These are phyloP conservation scores for Raffaelea ambrosiae DNA, from an alignment of 2,329 filamentous ascomycete genomes.

Conservation along the genomic window DNA sequence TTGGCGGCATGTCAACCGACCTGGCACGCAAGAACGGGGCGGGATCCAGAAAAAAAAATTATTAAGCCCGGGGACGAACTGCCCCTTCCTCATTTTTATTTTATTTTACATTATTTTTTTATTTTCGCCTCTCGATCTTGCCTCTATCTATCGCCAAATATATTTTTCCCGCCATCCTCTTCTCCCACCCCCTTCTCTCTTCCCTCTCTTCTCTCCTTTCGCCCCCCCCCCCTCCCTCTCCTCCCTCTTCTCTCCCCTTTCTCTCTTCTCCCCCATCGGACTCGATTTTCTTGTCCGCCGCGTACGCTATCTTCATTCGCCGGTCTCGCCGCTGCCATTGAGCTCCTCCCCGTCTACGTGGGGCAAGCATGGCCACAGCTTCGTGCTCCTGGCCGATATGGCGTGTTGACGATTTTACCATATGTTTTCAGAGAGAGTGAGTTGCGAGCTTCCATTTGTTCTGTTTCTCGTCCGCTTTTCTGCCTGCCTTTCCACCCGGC, in stretches of 20 bases:
- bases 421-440: constrained; percentile 60
- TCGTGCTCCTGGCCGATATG: constrained; percentile 51
- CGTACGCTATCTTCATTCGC: neutral
- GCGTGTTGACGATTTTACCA: constrained; percentile 54
- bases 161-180: neutral
- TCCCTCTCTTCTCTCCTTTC: neutral
- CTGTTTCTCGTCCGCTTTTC: neutral
- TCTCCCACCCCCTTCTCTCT: neutral
- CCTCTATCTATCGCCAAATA: neutral
- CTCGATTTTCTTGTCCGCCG: neutral
- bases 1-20: neutral
- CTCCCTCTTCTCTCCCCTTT: neutral
- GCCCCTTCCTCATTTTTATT: neutral
- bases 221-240: neutral
- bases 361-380: constrained; percentile 37
- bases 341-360: constrained; percentile 5
- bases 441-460: constrained; percentile 24
- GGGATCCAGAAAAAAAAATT: neutral
- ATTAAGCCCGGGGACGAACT: neutral
- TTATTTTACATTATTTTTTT: neutral
- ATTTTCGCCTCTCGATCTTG: neutral
- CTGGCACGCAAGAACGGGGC: neutral
- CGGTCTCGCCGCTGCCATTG: neutral
- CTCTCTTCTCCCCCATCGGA: neutral
- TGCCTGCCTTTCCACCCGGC: neutral